Conservation (phyloP, 2,329 filamentous ascomycete genomes). For the Aspergillus pseudoterreus region DNA sequence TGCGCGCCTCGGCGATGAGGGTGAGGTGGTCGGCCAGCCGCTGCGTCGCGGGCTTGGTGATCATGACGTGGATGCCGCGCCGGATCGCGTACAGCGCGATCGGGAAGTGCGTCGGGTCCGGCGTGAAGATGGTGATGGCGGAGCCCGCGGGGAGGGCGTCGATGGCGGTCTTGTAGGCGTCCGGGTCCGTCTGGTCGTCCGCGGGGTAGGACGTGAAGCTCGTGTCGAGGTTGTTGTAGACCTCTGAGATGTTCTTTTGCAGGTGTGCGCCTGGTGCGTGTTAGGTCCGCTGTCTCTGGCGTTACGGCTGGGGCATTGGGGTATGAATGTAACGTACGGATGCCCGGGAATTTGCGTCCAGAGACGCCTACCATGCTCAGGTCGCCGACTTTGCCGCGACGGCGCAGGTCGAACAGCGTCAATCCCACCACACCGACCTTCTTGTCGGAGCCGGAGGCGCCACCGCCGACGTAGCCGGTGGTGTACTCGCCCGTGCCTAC, state of each 20-base stretch:
- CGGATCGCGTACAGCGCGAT: conserved; percentile 91
- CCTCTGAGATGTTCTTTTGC: conserved; percentile 78
- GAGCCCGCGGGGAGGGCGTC: conserved; percentile 76
- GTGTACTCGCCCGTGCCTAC: conserved; percentile 96
- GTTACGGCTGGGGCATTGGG: not conserved
- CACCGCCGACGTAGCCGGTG: conserved; percentile 84
- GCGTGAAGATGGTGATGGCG: conserved; percentile 92
- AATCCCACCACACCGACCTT: conserved; percentile 92
- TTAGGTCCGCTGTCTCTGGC: not conserved
- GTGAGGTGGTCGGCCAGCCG: conserved; percentile 73
- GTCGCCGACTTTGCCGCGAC: conserved; percentile 81
- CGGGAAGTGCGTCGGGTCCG: conserved; percentile 86
- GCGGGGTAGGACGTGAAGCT: conserved; percentile 79
- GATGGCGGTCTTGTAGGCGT: conserved; percentile 85
- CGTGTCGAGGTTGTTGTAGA: conserved; percentile 85
- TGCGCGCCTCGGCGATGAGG: conserved; percentile 67
- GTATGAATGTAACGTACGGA: conserved; percentile 63
- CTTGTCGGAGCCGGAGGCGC: conserved; percentile 84
- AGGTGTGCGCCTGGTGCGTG: conserved; percentile 67
- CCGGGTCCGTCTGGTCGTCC: conserved; percentile 67
- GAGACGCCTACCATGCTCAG: conserved; percentile 88
- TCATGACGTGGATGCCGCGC: conserved; percentile 80
- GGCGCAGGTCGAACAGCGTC: conserved; percentile 82
- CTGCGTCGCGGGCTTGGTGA: conserved; percentile 93
- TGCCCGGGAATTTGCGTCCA: conserved; percentile 85